These are phyloP conservation scores for Colletotrichum orchidophilum DNA, from an alignment of 2,329 filamentous ascomycete genomes.

Conservation along the genomic window DNA sequence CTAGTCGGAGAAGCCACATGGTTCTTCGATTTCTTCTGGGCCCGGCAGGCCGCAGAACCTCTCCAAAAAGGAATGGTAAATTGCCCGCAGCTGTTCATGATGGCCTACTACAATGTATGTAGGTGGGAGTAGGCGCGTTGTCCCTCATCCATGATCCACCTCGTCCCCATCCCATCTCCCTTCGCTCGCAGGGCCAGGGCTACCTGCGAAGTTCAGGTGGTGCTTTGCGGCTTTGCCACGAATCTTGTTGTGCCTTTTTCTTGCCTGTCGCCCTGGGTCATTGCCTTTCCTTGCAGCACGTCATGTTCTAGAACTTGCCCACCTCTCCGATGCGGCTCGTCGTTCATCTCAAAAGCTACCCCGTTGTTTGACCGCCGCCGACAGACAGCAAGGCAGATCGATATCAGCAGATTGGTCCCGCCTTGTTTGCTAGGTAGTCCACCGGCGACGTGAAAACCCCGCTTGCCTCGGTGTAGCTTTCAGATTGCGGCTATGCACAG, in stretches of 20 bases:
- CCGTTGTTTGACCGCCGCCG: not conserved
- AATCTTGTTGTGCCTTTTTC: slow-evolving; percentile 4
- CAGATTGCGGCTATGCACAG: not conserved
- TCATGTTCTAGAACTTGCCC: not conserved
- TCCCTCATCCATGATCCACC: not conserved
- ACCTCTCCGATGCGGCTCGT: not conserved
- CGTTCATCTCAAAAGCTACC: not conserved
- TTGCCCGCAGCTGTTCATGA: slow-evolving; percentile 4
- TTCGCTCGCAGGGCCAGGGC: slow-evolving; percentile 19
- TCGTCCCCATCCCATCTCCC: not conserved
- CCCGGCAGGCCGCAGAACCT: not conserved
- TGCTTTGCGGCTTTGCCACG: slow-evolving; percentile 19
- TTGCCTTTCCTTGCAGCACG: not conserved
- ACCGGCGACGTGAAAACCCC: not conserved
- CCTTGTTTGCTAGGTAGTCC: not conserved
- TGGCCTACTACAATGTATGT: not conserved
- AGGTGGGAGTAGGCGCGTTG: no score
- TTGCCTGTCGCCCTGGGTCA: not conserved
- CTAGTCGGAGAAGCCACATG: not conserved
- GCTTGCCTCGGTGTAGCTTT: not conserved
- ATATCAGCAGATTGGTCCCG: not conserved
- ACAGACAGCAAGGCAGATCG: not conserved
- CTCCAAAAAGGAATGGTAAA: slow-evolving; percentile 5
- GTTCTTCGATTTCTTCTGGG: not conserved
- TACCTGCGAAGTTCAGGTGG: slow-evolving; percentile 31